These are phyloP conservation scores for Alternaria metachromatica DNA, from an alignment of 2,329 filamentous ascomycete genomes.

Conservation along the genomic window DNA sequence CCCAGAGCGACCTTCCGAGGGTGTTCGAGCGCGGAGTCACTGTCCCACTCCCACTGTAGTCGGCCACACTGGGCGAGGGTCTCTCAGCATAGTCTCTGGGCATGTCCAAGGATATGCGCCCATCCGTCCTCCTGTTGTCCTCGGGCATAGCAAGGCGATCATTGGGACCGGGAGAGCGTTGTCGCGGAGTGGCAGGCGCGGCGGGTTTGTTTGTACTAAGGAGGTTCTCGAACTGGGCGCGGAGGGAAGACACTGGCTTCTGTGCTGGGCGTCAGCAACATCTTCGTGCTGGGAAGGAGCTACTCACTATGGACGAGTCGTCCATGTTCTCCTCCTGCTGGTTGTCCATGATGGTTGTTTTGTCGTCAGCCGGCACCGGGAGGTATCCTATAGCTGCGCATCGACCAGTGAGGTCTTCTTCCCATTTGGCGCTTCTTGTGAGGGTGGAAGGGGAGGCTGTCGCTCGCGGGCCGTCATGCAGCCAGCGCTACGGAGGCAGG, in stretches of 20 bases:
- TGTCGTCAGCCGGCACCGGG: constrained; percentile 45
- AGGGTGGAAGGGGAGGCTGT: constrained; percentile 16
- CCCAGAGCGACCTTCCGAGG: constrained; percentile 40
- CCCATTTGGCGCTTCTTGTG: constrained; percentile 40
- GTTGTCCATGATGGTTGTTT: constrained; percentile 42
- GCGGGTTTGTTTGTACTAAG: constrained; percentile 50
- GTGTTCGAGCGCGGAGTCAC: constrained; percentile 47
- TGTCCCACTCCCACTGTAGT: constrained; percentile 45
- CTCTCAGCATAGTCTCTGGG: constrained; percentile 40
- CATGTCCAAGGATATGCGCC: constrained; percentile 52
- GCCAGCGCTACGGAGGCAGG: constrained; percentile 7
- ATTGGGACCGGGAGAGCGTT: constrained; percentile 41
- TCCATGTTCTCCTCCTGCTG: constrained; percentile 67
- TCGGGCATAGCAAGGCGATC: constrained; percentile 40
- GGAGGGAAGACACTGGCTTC: constrained; percentile 83
- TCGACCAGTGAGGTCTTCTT: constrained; percentile 34
- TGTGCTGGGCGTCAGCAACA: constrained; percentile 44
- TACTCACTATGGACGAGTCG: constrained; percentile 75
- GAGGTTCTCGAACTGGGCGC: constrained; percentile 83
- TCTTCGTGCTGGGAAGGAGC: not conserved
- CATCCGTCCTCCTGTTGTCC: constrained; percentile 38
- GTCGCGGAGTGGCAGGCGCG: constrained; percentile 31
- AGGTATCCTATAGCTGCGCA: constrained; percentile 41
- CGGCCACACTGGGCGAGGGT: constrained; percentile 37
- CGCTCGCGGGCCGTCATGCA: constrained; percentile 28